Conservation (phyloP, 345 rosid genomes). For the Acer negundo region DNA sequence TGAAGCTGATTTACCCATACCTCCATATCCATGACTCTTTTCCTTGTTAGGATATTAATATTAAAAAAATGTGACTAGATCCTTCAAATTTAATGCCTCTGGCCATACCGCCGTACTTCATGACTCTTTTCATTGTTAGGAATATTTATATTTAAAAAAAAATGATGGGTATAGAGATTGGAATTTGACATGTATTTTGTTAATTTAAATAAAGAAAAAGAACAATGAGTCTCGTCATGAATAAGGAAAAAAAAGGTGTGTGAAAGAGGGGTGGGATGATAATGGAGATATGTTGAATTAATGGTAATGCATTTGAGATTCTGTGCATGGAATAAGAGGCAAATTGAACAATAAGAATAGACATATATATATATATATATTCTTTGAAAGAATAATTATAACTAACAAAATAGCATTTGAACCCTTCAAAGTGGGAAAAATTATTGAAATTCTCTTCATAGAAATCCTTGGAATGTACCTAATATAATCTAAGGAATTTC, state of each 20-base stretch:
- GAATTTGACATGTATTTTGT: not conserved
- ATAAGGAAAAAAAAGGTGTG: not conserved
- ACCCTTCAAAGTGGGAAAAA: conserved; percentile 7
- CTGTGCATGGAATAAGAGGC: not conserved
- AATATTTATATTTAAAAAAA: too few relatives aligned
- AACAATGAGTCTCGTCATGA: not conserved
- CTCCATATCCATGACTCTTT: too few relatives aligned
- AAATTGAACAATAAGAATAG: conserved; percentile 26
- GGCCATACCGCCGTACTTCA: too few relatives aligned
- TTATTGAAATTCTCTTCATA: not conserved
- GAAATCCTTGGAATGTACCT: not conserved
- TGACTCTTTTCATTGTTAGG: too few relatives aligned
- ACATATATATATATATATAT: not conserved
- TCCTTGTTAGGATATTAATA: too few relatives aligned
- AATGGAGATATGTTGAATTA: not conserved
- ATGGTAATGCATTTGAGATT: not conserved
- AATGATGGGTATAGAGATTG: too few relatives aligned
- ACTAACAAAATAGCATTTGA: conserved; percentile 12
- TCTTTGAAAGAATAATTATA: conserved; percentile 3
- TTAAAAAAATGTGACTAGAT: too few relatives aligned
- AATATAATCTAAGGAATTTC: not conserved
- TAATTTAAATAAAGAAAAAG: too few relatives aligned
- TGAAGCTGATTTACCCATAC: too few relatives aligned
- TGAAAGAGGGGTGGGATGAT: not conserved
- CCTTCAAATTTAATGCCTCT: too few relatives aligned